Base-by-base conservation (phyloP, 176 grass and related monocot species). In the Oryza australiensis region DNA sequence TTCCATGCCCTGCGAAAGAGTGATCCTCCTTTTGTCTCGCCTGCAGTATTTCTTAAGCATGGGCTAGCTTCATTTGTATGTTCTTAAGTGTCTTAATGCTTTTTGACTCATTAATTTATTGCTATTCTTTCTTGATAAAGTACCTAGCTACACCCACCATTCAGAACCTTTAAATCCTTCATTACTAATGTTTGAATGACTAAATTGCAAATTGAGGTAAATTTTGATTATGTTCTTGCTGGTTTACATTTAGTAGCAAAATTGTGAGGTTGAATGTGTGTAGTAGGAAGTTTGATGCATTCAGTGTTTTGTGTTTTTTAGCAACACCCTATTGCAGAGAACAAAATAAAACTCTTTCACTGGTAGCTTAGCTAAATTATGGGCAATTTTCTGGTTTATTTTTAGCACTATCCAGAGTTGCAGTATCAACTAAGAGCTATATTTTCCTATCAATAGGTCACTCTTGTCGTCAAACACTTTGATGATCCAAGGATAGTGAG, bases 1-100 rank as follows among this genome's bases (percentile, higher is more conserved):
- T 93, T 96, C 78, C 94, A 96, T 91, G 94, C 94, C 28, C 88
- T 96, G 74, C 86, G 94, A 33, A 96, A 86, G 77, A 96, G 90
- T 20, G 94, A 96, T 79, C 94, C 90, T 88, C 90, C 93, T 70
- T 95, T 92, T 87, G 93, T 92, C 86, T 92, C 90, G 1, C 87
- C 90, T 84, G 66, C 90, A 64, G 73, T 90, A 38, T 96, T 96
- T 87, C 85, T 96, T 64, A 96, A 91, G 62, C 90, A 96, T 37
- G 90, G 93, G 41, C 86, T 96, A 40, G 80, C 90, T 82, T 88
- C 88, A 45, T 93, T 96, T 85, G 93, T 93, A 90, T 88, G 93
- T 88, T 77, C 40, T 53, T 26, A 65, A 70, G 41, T 29, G 70
- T 51, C 35, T 77, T 69, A 46, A 28, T 32, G 1, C 46, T 51